phyloP scores from a whole-genome alignment of 2,329 filamentous ascomycete genomes.

The Fusarium sororula region DNA sequence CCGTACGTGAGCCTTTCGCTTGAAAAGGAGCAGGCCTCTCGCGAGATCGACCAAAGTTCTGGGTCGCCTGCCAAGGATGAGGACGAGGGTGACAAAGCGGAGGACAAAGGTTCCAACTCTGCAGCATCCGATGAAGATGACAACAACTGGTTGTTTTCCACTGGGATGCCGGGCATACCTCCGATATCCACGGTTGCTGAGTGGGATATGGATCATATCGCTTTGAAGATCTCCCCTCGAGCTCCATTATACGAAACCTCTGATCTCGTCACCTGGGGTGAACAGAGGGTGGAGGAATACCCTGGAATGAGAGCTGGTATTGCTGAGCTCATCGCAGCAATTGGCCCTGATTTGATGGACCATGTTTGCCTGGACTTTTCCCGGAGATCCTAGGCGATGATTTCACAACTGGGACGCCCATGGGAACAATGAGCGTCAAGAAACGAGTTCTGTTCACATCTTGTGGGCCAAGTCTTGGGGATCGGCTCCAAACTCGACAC shows the following conservation, averaged over 20 bases:
- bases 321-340: constrained; percentile 72
- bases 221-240: constrained; percentile 57
- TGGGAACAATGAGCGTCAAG: background rate
- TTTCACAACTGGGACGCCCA: no score
- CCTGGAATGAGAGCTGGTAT: constrained; percentile 68
- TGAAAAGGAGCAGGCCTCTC: constrained; percentile 40
- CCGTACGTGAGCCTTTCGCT: constrained; percentile 63
- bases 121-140: constrained; percentile 29
- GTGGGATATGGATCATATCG: constrained; percentile 68
- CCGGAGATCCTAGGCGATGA: background rate
- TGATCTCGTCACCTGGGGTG: constrained; percentile 69
- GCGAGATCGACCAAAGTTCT: background rate
- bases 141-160: constrained; percentile 58
- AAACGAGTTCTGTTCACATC: background rate
- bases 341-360: constrained; percentile 68
- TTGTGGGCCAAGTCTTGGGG: background rate
- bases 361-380: constrained; percentile 68
- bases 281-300: constrained; percentile 58
- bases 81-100: background rate
- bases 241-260: constrained; percentile 53
- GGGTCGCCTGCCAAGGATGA: background rate
- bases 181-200: constrained; percentile 61
- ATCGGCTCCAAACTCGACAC: background rate
- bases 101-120: background rate
- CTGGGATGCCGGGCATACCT: constrained; percentile 74